Evolutionary conservation across 1,284 basidiomycete species (phyloP).

Genomic region (Neonothopanus nambi): DNA sequence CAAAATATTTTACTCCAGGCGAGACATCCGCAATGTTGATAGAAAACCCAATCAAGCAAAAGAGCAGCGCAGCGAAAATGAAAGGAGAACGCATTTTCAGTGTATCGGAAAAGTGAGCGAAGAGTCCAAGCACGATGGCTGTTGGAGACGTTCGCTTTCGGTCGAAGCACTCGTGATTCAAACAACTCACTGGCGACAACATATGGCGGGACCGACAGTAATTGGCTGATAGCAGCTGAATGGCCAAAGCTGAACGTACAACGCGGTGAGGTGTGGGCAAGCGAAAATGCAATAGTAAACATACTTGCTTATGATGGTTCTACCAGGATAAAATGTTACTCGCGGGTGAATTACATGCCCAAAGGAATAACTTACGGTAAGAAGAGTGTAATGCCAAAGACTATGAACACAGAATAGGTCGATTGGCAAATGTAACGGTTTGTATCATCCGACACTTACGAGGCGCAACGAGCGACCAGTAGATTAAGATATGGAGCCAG

Average conservation of each 20-base stretch:
- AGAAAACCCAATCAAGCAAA: slow-evolving; percentile 59
- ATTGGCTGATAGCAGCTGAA: slow-evolving; percentile 55
- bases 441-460: slow-evolving; percentile 38
- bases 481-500: slow-evolving; percentile 59
- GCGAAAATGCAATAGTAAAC: slow-evolving; percentile 13
- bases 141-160: neutral
- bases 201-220: slow-evolving; percentile 73
- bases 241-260: slow-evolving; percentile 51
- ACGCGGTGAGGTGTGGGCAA: neutral
- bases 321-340: slow-evolving; percentile 24
- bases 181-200: slow-evolving; percentile 52
- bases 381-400: slow-evolving; percentile 31
- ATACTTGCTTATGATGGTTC: slow-evolving; percentile 62
- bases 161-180: neutral
- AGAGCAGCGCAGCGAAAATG: slow-evolving; percentile 52
- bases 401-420: slow-evolving; percentile 1
- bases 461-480: slow-evolving; percentile 59
- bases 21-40: slow-evolving; percentile 62
- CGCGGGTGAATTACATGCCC: neutral
- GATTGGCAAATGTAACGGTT: neutral
- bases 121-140: slow-evolving; percentile 55
- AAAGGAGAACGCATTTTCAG: slow-evolving; percentile 59
- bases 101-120: slow-evolving; percentile 61
- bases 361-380: slow-evolving; percentile 51
- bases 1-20: slow-evolving; percentile 35